phyloP scores from a whole-genome alignment of 139 green algal species.

The Pseudopediastrum boryanum region DNA sequence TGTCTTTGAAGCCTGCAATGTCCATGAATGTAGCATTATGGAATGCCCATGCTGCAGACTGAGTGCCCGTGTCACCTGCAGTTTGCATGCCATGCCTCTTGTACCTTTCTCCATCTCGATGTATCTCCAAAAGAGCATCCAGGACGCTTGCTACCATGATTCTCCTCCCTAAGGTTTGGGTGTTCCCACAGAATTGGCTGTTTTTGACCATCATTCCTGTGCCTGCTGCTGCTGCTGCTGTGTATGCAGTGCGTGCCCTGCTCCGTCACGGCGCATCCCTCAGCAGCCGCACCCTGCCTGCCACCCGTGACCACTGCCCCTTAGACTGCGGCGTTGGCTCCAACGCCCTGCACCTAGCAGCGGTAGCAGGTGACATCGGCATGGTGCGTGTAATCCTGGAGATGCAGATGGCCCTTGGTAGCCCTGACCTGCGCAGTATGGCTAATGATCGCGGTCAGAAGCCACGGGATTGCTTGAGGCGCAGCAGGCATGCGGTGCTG shows the following conservation, averaged over 20 bases:
- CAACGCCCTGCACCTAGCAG: conserved; percentile 63
- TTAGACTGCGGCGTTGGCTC: conserved; percentile 48
- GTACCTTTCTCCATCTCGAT: no score
- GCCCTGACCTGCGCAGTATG: conserved; percentile 46
- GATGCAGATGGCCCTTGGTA: conserved; percentile 34
- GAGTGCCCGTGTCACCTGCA: no score
- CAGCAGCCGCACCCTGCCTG: neutral
- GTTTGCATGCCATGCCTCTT: no score
- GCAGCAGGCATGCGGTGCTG: conserved; percentile 49
- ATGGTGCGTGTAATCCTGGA: conserved; percentile 54
- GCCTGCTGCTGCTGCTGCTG: neutral
- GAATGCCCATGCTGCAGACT: no score
- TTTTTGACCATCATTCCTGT: neutral
- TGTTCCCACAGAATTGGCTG: neutral
- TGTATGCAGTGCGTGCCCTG: conserved; percentile 47
- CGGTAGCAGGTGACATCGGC: conserved; percentile 50
- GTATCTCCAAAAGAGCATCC: no score
- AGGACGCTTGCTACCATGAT: no score
- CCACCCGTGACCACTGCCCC: conserved; percentile 39
- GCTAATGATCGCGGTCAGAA: conserved; percentile 41
- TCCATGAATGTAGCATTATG: no score
- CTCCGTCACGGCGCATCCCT: conserved; percentile 51
- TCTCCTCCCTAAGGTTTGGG: no score
- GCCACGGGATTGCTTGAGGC: conserved; percentile 50
- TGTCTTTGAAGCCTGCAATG: no score